Evolutionary conservation across 306 rosid genomes (phyloP), one percentile per base, ranked within the genome.

Genomic region (Cucumis hystrix): DNA sequence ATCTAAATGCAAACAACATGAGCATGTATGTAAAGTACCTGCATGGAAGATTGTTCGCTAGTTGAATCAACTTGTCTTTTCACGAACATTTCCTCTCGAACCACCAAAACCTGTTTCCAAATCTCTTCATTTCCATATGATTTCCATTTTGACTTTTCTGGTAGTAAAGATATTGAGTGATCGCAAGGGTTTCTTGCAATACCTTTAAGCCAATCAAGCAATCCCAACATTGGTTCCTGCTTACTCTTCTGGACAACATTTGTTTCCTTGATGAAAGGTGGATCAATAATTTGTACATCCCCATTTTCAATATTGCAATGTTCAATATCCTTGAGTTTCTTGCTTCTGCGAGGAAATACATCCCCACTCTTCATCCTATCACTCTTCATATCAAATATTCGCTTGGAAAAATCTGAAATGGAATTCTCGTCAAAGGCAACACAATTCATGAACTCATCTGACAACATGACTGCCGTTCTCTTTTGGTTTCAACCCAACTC

Each of bases 91-190:
- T 82, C 88, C 81, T 92, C 96, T 21, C 98, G 88, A 77, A 84
- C 86, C 77, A 74, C 60, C 83, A 95, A 81, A 74, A 86, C 83
- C 84, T 84, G 91, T 86, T 86, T 90, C 98, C 95, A 95, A 13
- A 43, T 68, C 79, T 83, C 87, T 75, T 79, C 86, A 54, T 76
- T 80, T 41, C 83, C 79, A 54, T 37, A 74, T 65, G 88, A 85
- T 78, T 80, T 91, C 96, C 97, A 92, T 79, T 85, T 89, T 3
- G 86, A 54, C 82, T 77, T 85, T 71, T 89, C 93, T 16, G 96
- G 95, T 28, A 92, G 47, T 16, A 59, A 76, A 80, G 90, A 87
- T 82, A 88, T 77, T 8, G 69, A 81, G 18, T 89, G 84, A 84
- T 84, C 90, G 70, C 85, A 83, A 14, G 99, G 96, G 77, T 89